These are phyloP conservation scores for Annulohypoxylon moriforme DNA, from an alignment of 495 filamentous ascomycete species.

Conservation along the genomic window DNA sequence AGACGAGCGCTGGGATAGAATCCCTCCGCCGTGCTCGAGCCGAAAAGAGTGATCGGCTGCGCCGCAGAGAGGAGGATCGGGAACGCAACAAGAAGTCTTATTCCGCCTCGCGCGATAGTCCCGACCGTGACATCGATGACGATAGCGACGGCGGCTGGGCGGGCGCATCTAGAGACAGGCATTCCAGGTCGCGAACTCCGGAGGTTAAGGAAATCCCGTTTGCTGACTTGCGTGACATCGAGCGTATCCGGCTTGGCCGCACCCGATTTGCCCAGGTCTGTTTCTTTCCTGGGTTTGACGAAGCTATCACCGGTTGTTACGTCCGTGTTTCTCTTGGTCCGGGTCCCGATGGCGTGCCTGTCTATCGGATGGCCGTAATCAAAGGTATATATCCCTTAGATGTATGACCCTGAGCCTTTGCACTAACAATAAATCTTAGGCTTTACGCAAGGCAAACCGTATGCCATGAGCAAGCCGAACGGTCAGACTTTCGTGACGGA, in stretches of 20 bases:
- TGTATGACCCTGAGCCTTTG: not conserved
- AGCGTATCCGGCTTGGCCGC: conserved; percentile 83
- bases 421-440: conserved; percentile 64
- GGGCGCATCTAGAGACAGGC: conserved; percentile 52
- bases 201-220: conserved; percentile 62
- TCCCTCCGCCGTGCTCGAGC: conserved; percentile 85
- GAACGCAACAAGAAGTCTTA: conserved; percentile 67
- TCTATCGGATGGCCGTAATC: conserved; percentile 87
- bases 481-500: conserved; percentile 80
- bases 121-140: conserved; percentile 71
- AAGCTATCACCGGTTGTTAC: conserved; percentile 81
- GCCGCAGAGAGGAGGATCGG: conserved; percentile 74
- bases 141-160: conserved; percentile 87
- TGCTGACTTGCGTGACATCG: conserved; percentile 80
- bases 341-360: conserved; percentile 71
- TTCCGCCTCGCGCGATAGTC: conserved; percentile 54
- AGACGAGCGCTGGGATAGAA: conserved; percentile 80
- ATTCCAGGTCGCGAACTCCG: conserved; percentile 57
- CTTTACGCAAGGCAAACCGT: conserved; percentile 80
- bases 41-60: conserved; percentile 82
- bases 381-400: conserved; percentile 67
- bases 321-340: conserved; percentile 82
- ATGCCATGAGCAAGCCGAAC: conserved; percentile 76
- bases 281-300: conserved; percentile 89
- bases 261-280: conserved; percentile 84